Conservation (phyloP, 441 rosid genomes). For the Croton laevigatus region DNA sequence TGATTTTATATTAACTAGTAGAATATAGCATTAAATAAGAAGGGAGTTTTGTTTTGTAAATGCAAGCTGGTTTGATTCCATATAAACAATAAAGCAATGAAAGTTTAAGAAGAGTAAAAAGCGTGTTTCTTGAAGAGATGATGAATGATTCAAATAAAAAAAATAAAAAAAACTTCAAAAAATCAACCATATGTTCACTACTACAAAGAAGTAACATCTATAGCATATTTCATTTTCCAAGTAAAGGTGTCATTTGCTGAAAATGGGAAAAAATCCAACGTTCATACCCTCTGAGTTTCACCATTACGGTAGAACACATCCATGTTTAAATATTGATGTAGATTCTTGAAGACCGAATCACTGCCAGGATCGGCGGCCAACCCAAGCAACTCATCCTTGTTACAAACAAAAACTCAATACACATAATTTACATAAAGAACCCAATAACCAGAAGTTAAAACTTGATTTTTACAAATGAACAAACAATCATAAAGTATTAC, state of each 20-base stretch:
- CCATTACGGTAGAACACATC: conserved; percentile 81
- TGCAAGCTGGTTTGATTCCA: not conserved
- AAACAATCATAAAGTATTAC: conserved; percentile 24
- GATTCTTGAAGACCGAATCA: conserved; percentile 61
- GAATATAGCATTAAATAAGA: not conserved
- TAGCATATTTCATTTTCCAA: not conserved
- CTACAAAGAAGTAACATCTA: not conserved
- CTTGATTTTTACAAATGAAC: not conserved
- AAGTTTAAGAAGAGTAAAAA: not conserved
- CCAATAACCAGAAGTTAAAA: not conserved
- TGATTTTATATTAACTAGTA: not conserved
- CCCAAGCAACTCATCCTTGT: conserved; percentile 91
- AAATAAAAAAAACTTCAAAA: not conserved
- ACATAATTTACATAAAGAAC: not conserved
- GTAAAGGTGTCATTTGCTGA: not conserved
- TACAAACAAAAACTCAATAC: not conserved
- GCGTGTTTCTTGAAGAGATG: not conserved
- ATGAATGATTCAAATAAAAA: not conserved
- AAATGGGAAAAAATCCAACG: not conserved
- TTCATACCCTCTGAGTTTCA: conserved; percentile 61
- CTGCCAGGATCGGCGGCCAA: conserved; percentile 66
- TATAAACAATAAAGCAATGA: not conserved
- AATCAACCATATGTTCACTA: not conserved
- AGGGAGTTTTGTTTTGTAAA: not conserved
- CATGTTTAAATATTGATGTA: conserved; percentile 47